Percentiles rank a stretch among this genome's conserved stretches.
Conservation (phyloP, 2,329 filamentous ascomycete species). For the Talaromyces funiculosus region DNA sequence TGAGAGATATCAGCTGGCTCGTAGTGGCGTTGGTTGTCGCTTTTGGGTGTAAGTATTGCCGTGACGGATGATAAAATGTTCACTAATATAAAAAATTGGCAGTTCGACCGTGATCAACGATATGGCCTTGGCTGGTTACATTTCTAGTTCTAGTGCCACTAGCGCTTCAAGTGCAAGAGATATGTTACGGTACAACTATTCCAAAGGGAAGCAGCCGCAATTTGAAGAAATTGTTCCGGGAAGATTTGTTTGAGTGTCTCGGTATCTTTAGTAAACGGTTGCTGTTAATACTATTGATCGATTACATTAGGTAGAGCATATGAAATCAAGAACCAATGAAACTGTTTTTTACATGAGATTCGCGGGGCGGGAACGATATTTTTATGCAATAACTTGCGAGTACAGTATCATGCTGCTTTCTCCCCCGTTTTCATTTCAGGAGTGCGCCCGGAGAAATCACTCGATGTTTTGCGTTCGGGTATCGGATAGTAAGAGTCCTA, state of each 20-base stretch:
- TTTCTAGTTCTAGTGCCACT: background rate
- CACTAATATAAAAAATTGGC: background rate
- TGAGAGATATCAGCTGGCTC: too few species aligned
- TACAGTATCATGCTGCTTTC: background rate
- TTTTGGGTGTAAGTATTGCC: too few species aligned
- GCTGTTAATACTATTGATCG: too few species aligned
- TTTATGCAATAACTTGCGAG: background rate
- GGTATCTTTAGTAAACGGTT: background rate
- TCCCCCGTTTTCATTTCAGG: background rate
- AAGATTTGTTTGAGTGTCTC: constrained; percentile 7
- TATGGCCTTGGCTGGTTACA: background rate
- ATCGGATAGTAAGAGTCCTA: constrained; percentile 6
- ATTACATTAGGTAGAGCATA: too few species aligned
- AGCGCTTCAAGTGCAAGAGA: background rate
- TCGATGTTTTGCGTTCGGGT: background rate
- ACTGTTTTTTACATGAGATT: background rate
- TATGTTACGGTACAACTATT: constrained; percentile 9
- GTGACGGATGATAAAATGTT: too few species aligned
- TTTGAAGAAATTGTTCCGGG: constrained; percentile 8
- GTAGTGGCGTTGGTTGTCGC: too few species aligned
- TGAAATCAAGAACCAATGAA: too few species aligned
- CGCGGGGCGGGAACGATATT: background rate
- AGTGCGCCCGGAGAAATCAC: background rate
- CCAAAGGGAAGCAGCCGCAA: background rate
- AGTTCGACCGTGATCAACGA: background rate